Percentiles rank a stretch among this genome's conserved stretches.
These are phyloP conservation scores for Cordyceps fumosorosea DNA, from an alignment of 2,329 filamentous ascomycete genomes.

Conservation along the genomic window DNA sequence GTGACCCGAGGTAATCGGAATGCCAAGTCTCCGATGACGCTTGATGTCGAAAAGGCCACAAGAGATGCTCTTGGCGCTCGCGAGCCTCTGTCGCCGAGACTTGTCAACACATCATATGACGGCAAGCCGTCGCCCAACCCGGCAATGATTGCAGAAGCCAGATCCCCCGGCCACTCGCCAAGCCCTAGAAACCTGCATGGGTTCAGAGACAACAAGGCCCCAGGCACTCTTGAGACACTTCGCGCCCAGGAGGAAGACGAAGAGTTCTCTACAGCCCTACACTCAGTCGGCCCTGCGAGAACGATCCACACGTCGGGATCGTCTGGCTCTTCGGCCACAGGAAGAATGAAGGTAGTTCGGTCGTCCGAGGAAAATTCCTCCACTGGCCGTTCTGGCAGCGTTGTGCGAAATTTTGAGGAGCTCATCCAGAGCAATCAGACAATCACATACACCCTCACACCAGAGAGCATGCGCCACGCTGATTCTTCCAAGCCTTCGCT, in stretches of 20 bases:
- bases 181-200: slow-evolving; percentile 1
- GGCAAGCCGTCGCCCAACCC: slow-evolving; percentile 8
- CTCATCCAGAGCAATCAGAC: slow-evolving; percentile 78
- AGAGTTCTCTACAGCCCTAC: not conserved
- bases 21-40: not conserved
- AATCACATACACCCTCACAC: slow-evolving; percentile 75
- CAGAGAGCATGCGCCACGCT: slow-evolving; percentile 70
- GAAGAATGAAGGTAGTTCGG: slow-evolving; percentile 46
- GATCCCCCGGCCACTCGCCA: slow-evolving; percentile 1
- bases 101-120: slow-evolving; percentile 12
- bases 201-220: not conserved
- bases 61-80: not conserved
- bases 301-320: slow-evolving; percentile 44
- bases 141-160: not conserved
- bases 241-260: slow-evolving; percentile 24
- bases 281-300: slow-evolving; percentile 22
- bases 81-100: slow-evolving; percentile 7
- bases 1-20: not conserved
- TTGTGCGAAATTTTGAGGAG: slow-evolving; percentile 66
- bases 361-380: slow-evolving; percentile 51
- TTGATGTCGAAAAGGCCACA: slow-evolving; percentile 9
- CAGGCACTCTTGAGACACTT: slow-evolving; percentile 2
- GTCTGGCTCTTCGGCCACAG: slow-evolving; percentile 42
- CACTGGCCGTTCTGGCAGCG: slow-evolving; percentile 44
- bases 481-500: slow-evolving; percentile 44